Evolutionary conservation across 768 basidiomycete genomes (phyloP).

Genomic region (Auricularia sp.): DNA sequence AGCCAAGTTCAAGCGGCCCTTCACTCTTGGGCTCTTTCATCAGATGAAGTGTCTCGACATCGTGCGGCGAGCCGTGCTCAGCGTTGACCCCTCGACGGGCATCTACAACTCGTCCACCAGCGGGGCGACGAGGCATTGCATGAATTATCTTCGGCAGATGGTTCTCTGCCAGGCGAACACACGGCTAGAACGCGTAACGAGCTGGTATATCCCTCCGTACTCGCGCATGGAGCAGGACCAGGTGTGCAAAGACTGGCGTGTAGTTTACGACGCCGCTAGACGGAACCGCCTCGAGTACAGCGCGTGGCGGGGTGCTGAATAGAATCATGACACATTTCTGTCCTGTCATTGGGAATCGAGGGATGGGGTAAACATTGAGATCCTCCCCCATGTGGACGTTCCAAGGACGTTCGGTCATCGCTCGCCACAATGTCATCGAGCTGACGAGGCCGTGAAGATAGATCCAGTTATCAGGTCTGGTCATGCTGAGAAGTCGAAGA

Average conservation of each 20-base stretch:
- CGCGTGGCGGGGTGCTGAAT: too few species aligned
- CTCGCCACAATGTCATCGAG: too few species aligned
- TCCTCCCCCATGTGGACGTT: too few species aligned
- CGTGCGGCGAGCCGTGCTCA: constrained; percentile 20
- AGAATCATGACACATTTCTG: too few species aligned
- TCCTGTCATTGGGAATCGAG: too few species aligned
- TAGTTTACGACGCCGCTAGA: neutral
- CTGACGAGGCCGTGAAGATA: too few species aligned
- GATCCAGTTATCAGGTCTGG: too few species aligned
- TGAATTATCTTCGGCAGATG: constrained; percentile 33
- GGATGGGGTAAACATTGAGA: too few species aligned
- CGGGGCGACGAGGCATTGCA: constrained; percentile 21
- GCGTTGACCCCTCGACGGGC: neutral
- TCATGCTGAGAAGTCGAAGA: too few species aligned
- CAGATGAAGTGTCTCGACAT: constrained; percentile 31
- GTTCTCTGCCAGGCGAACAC: constrained; percentile 27
- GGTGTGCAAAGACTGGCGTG: neutral
- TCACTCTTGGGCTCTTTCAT: constrained; percentile 30
- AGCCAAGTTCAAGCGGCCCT: constrained; percentile 13
- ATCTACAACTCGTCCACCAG: neutral
- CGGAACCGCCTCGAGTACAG: neutral
- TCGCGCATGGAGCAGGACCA: neutral
- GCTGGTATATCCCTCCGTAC: neutral
- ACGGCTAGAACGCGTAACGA: constrained; percentile 16
- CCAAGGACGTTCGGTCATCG: too few species aligned